phyloP scores from a whole-genome alignment of 2,329 filamentous ascomycete species.

The Neobulgaria alba region DNA sequence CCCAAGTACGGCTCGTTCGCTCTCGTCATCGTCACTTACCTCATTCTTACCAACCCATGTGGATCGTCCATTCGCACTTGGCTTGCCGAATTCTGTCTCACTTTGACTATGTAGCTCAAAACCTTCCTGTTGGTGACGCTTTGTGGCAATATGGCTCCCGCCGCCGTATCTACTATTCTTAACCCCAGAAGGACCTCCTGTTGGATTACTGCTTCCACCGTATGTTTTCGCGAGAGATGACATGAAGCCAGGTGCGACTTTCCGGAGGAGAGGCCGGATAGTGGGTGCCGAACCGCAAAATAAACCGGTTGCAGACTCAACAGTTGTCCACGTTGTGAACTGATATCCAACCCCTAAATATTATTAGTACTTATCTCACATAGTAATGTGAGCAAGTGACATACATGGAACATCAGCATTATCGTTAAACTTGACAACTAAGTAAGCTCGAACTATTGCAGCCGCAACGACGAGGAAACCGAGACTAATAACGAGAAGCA shows the following conservation, averaged over 20 bases:
- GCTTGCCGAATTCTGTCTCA: not conserved
- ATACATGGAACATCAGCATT: not conserved
- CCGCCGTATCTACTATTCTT: not conserved
- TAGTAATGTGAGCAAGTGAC: too few species aligned
- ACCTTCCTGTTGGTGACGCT: not conserved
- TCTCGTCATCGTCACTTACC: not conserved
- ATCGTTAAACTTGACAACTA: not conserved
- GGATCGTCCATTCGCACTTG: not conserved
- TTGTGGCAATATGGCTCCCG: not conserved
- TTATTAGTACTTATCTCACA: not conserved
- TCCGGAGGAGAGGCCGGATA: constrained; percentile 12
- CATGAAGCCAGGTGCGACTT: constrained; percentile 8
- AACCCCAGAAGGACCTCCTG: not conserved
- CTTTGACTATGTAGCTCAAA: constrained; percentile 1
- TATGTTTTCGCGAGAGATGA: not conserved
- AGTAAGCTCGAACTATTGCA: constrained; percentile 6
- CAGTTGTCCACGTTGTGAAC: constrained; percentile 12
- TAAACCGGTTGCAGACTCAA: constrained; percentile 13
- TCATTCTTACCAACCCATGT: not conserved
- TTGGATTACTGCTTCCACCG: not conserved
- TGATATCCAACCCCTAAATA: constrained; percentile 8
- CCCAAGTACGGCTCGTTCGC: not conserved
- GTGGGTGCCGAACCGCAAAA: constrained; percentile 15
- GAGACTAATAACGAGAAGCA: constrained; percentile 11
- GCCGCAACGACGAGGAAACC: constrained; percentile 14